Percentiles rank a stretch among this genome's conserved stretches.
Conservation (phyloP, 2,329 filamentous ascomycete genomes). For the Talaromyces sp. region DNA sequence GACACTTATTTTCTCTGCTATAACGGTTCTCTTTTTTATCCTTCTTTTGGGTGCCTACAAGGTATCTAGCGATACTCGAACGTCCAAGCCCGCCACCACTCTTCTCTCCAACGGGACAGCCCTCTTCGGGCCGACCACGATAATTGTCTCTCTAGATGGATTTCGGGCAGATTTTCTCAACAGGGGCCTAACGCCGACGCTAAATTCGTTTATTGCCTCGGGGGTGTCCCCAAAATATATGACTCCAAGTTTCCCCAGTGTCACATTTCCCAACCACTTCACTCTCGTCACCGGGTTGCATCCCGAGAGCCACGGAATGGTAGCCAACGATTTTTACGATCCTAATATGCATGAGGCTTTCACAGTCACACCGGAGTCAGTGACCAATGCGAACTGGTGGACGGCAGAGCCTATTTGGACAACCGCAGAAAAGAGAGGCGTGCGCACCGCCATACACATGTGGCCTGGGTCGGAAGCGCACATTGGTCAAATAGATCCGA, state of each 20-base stretch:
- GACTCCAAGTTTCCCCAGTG: conserved; percentile 88
- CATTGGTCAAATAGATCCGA: conserved; percentile 68
- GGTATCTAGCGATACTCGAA: conserved; percentile 38
- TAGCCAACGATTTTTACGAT: conserved; percentile 95
- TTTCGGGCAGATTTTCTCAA: conserved; percentile 92
- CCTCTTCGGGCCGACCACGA: conserved; percentile 83
- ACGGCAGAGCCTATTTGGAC: conserved; percentile 90
- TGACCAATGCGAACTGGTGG: conserved; percentile 90
- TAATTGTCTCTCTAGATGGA: conserved; percentile 89
- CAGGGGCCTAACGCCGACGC: conserved; percentile 74
- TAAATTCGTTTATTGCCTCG: conserved; percentile 72
- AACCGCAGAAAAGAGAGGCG: conserved; percentile 77
- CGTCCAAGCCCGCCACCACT: conserved; percentile 9
- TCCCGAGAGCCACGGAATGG: conserved; percentile 86
- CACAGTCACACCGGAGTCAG: conserved; percentile 71
- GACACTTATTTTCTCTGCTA: conserved; percentile 39
- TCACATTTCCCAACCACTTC: conserved; percentile 96
- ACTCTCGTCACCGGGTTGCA: conserved; percentile 89
- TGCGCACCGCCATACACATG: conserved; percentile 87
- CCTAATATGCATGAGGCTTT: conserved; percentile 72
- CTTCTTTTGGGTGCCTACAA: conserved; percentile 55
- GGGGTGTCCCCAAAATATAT: conserved; percentile 91
- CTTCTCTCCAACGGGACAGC: conserved; percentile 74
- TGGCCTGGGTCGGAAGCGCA: conserved; percentile 96
- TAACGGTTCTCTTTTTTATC: conserved; percentile 51